These are phyloP conservation scores for Plasmodium ovale DNA, from an alignment of 169 alveolate species.

Conservation along the genomic window DNA sequence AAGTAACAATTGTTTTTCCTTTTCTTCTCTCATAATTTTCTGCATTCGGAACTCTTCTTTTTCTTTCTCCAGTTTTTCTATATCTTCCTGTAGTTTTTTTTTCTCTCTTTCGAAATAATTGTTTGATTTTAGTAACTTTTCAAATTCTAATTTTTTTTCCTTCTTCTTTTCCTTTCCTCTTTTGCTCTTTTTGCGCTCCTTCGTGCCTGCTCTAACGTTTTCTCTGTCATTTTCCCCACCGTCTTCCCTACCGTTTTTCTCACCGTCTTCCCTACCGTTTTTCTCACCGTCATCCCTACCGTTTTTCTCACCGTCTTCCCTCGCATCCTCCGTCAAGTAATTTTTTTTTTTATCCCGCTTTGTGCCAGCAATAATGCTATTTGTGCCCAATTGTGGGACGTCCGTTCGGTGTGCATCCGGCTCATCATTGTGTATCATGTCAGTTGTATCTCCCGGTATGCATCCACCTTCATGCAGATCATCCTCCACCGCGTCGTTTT, in stretches of 20 bases:
- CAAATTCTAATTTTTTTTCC: conserved; percentile 23
- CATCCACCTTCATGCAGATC: background rate
- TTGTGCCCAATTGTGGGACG: background rate
- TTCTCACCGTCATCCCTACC: background rate
- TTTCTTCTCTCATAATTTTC: conserved; percentile 26
- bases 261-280: background rate
- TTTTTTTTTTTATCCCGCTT: no score
- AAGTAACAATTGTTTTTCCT: conserved; percentile 73
- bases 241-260: background rate
- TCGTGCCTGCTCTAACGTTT: background rate
- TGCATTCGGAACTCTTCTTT: conserved; percentile 45
- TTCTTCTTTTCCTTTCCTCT: background rate
- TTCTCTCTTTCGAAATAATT: conserved; percentile 55
- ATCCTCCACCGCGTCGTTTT: background rate
- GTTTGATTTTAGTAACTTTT: conserved; percentile 31
- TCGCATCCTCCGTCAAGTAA: no score
- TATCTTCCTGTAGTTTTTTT: conserved; percentile 64
- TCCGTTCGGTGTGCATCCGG: background rate
- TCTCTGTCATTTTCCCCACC: background rate
- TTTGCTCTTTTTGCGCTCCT: background rate
- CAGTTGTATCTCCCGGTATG: background rate
- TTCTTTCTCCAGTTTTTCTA: conserved; percentile 43
- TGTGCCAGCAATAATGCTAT: no score
- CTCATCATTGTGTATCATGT: background rate
- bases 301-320: background rate